phyloP scores from a whole-genome alignment of 2,329 filamentous ascomycete species.

The Cordyceps farinosa region DNA sequence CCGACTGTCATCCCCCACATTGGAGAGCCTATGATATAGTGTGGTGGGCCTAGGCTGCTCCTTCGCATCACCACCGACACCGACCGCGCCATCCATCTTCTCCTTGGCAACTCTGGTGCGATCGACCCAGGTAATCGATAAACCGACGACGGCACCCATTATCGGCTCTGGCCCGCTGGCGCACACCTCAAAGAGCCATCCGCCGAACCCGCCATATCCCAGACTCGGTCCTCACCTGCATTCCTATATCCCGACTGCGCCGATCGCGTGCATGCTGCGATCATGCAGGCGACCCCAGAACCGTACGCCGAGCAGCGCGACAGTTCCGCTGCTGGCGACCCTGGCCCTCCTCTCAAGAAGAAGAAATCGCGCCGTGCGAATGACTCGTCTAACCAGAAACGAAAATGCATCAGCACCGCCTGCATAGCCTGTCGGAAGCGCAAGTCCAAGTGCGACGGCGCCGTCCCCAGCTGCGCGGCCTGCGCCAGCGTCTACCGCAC shows the following conservation, averaged over 20 bases:
- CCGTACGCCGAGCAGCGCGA: neutral
- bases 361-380: conserved; percentile 50
- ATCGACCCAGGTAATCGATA: neutral
- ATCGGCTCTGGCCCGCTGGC: neutral
- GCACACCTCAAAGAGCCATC: neutral
- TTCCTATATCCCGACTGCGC: neutral
- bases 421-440: conserved; percentile 75
- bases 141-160: neutral
- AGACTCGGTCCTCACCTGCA: neutral
- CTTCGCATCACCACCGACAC: neutral
- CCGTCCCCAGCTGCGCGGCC: conserved; percentile 87
- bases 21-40: neutral
- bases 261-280: conserved; percentile 15
- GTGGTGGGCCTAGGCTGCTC: conserved; percentile 6
- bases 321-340: neutral
- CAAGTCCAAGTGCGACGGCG: conserved; percentile 90
- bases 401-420: conserved; percentile 78
- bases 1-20: conserved; percentile 3
- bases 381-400: conserved; percentile 55
- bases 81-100: neutral
- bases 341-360: conserved; percentile 29
- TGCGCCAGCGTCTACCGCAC: conserved; percentile 91
- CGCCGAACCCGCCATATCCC: neutral
- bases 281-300: conserved; percentile 10
- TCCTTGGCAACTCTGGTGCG: neutral